These are phyloP conservation scores for Aspergillus conjunctus DNA, from an alignment of 495 filamentous ascomycete genomes.

Conservation along the genomic window DNA sequence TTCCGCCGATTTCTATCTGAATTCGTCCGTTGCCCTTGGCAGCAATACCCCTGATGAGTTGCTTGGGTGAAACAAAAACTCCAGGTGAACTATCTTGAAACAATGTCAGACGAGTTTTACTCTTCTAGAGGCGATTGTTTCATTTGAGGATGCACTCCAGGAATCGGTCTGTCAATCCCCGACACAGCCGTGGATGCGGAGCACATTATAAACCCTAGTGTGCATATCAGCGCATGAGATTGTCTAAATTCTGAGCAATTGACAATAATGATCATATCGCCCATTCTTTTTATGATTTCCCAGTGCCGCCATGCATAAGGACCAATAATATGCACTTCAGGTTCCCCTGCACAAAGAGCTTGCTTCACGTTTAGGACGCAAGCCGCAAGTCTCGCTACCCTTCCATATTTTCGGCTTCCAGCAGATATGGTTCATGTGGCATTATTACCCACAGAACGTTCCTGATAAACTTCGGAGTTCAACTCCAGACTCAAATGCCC, in stretches of 20 bases:
- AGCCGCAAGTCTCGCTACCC: no score
- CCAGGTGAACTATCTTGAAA: conserved; percentile 8
- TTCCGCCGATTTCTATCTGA: not conserved
- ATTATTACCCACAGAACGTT: no score
- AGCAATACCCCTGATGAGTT: conserved; percentile 1
- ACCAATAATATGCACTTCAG: no score
- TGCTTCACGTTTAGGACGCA: no score
- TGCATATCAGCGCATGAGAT: not conserved
- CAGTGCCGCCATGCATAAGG: no score
- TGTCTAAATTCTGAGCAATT: not conserved
- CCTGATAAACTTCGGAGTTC: no score
- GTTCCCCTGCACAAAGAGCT: no score
- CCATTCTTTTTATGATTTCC: no score
- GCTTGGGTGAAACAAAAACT: conserved; percentile 12
- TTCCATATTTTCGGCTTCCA: no score
- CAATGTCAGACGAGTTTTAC: not conserved
- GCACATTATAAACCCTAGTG: not conserved
- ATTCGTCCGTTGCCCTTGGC: not conserved
- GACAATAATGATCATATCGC: no score
- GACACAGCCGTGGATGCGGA: not conserved
- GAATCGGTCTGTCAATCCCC: not conserved
- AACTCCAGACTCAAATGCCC: no score
- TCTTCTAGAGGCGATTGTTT: conserved; percentile 5
- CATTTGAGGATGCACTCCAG: not conserved
- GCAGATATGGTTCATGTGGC: no score